A percentile compares a stretch with the other conserved stretches of the same genome.
phyloP scores from a whole-genome alignment of 148 eudicot species.

The Pouteria glomerata region DNA sequence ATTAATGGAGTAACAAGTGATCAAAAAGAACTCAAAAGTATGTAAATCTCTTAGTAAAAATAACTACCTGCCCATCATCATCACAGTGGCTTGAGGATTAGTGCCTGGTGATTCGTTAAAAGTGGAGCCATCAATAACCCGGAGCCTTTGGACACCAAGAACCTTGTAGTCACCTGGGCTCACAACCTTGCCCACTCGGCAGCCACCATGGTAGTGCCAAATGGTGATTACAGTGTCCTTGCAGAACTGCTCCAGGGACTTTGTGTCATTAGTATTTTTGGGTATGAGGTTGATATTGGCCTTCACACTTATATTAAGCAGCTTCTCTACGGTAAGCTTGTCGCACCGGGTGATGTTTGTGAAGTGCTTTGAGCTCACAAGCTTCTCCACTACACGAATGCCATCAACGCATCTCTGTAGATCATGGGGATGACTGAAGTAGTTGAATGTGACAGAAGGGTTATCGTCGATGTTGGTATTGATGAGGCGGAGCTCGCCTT shows the following conservation, averaged over 20 bases:
- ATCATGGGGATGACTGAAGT: conserved; percentile 77
- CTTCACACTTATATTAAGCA: conserved; percentile 68
- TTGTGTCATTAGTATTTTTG: conserved; percentile 62
- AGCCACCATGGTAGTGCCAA: conserved; percentile 99
- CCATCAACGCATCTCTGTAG: conserved; percentile 62
- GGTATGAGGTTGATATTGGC: conserved; percentile 79
- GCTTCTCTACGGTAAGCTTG: conserved; percentile 30
- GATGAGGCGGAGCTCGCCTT: conserved; percentile 51
- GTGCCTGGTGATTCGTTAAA: conserved; percentile 80
- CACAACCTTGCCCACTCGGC: conserved; percentile 83
- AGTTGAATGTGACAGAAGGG: conserved; percentile 80
- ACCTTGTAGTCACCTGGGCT: conserved; percentile 46
- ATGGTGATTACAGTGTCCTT: conserved; percentile 83
- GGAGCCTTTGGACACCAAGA: conserved; percentile 54
- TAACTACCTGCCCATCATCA: conserved; percentile 99
- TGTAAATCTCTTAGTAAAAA: too few species aligned
- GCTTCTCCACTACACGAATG: conserved; percentile 45
- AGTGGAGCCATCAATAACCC: conserved; percentile 82
- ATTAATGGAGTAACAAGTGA: too few species aligned
- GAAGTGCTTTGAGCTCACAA: conserved; percentile 45
- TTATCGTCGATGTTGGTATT: conserved; percentile 56
- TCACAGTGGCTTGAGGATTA: conserved; percentile 95
- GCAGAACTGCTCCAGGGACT: conserved; percentile 71
- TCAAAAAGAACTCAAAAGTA: too few species aligned
- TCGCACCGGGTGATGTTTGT: conserved; percentile 37